These are phyloP conservation scores for Hordeum pubiflorum DNA, from an alignment of 202 grass and related monocot species.

Conservation along the genomic window DNA sequence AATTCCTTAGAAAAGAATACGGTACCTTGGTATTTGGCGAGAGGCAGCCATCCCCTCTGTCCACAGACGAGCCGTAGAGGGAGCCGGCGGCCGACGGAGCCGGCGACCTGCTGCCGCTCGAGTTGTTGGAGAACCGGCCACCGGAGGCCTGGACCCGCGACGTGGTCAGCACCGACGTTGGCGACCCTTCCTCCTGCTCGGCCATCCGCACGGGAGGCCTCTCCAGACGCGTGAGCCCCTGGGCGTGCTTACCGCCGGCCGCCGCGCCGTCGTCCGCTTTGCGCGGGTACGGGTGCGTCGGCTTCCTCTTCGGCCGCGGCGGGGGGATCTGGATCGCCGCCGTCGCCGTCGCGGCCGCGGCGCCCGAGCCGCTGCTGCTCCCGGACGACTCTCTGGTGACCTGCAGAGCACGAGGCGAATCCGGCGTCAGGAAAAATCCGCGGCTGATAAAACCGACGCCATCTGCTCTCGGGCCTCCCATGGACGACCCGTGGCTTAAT, in stretches of 20 bases:
- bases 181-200: constrained; percentile 58
- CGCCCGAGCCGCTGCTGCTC: constrained; percentile 12
- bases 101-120: constrained; percentile 34
- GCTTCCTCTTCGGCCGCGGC: constrained; percentile 92
- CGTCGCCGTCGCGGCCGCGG: not conserved
- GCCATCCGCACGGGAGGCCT: constrained; percentile 16
- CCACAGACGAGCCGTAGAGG: constrained; percentile 33
- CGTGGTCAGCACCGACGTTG: constrained; percentile 58
- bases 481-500: constrained; percentile 43
- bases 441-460: not conserved
- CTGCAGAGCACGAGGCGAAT: constrained; percentile 23
- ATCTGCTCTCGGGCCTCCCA: constrained; percentile 12
- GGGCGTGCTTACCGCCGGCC: constrained; percentile 22
- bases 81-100: constrained; percentile 35
- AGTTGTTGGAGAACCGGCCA: constrained; percentile 16
- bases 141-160: constrained; percentile 18
- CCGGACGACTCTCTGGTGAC: constrained; percentile 49
- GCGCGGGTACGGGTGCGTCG: constrained; percentile 68
- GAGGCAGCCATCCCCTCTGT: constrained; percentile 29
- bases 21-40: constrained; percentile 23
- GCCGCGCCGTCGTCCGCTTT: constrained; percentile 40
- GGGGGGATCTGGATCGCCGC: constrained; percentile 75
- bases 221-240: constrained; percentile 37
- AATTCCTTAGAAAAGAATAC: not conserved
- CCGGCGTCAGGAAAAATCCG: not conserved